Evolutionary conservation across 2,329 filamentous ascomycete species (phyloP).

Genomic region (Diaporthe velutina): DNA sequence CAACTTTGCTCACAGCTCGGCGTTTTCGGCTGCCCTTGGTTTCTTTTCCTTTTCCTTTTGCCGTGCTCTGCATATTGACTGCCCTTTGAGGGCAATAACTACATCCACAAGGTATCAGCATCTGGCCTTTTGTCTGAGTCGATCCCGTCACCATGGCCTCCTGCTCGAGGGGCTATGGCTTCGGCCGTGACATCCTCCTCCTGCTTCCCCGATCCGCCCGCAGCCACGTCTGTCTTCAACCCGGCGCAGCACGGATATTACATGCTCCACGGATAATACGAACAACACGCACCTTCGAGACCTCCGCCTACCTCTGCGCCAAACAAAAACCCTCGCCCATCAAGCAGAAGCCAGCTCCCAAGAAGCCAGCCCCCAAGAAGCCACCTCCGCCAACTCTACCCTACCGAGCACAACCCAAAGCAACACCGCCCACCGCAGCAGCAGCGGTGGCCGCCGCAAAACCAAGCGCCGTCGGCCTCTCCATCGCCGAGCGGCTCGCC

Average conservation of each 20-base stretch:
- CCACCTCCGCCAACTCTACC: neutral
- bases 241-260: constrained; percentile 20
- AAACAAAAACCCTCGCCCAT: neutral
- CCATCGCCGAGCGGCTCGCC: constrained; percentile 68
- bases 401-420: neutral
- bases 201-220: constrained; percentile 41
- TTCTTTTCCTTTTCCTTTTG: neutral
- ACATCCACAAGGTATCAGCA: neutral
- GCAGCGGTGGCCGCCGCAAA: neutral
- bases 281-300: constrained; percentile 37
- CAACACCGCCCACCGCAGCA: neutral
- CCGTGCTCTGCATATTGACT: neutral
- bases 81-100: neutral
- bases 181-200: constrained; percentile 43
- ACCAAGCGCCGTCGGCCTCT: constrained; percentile 32
- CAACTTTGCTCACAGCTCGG: neutral
- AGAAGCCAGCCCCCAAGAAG: constrained; percentile 13
- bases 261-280: constrained; percentile 20
- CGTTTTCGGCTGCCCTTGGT: neutral
- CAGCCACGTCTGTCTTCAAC: constrained; percentile 35
- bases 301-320: constrained; percentile 33
- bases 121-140: neutral
- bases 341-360: constrained; percentile 25
- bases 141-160: constrained; percentile 48
- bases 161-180: constrained; percentile 50